Base-by-base conservation (phyloP, 805 yeast species). In the Phaffomyces antillensis region DNA sequence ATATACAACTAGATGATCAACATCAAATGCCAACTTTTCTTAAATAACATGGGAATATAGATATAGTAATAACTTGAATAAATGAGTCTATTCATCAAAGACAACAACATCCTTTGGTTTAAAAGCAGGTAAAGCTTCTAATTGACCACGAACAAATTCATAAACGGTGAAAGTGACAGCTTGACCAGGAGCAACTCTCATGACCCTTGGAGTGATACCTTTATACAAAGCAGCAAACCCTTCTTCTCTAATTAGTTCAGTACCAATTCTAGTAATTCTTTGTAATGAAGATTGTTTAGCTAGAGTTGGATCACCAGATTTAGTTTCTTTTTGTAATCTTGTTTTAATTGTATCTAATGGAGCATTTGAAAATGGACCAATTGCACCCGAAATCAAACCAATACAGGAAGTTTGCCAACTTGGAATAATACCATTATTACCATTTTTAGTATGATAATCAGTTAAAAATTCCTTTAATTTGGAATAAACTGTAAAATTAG, bases 121-220 rank as follows among this genome's bases (percentile, higher is more conserved):
- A 53, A 60, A 54, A 34, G 53, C 54, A 36, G 68, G 60, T 45
- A 60, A 48, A 13, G 55, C 46, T 49, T 75, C 84, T 63, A 90
- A 74, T 41, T 73, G 70, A 20, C 73, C 77, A 66, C 89, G 84
- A 63, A 88, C 85, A 61, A 74, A 83, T 70, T 91, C 99, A 67
- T 91, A 91, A 37, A 93, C 96, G 8, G 98, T 93, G 71, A 91
- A 91, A 16, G 97, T 93, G 46, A 91, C 98, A 45, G 98, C 97
- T 70, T 91, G 99, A 50, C 99, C 99, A 23, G 99, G 97, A 12
- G 99, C 99, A 42, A 91, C 99, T 71, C 99, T 84, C 95, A 91
- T 90, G 56, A 91, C 91, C 72, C 99, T 83, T 56, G 99, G 99
- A 23, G 97, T 89, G 62, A 91, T 91, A 70, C 99, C 99, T 64